Conservation (phyloP, 345 rosid genomes). For the Cardamine occulta region DNA sequence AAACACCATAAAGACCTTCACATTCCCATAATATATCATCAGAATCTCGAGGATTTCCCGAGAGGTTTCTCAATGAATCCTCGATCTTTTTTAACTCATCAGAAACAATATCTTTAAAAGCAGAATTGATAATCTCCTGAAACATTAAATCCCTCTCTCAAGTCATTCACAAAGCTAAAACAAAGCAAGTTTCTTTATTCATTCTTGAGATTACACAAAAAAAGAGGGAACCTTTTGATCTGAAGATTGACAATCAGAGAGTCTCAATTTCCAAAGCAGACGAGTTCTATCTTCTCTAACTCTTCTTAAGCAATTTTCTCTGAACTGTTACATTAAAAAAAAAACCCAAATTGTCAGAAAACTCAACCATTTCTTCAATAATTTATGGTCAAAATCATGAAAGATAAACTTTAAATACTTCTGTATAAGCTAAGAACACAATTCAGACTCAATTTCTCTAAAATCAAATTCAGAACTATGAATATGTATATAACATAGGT, state of each 20-base stretch:
- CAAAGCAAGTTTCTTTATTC: not conserved
- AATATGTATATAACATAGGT: not conserved
- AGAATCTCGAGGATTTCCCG: slow-evolving; percentile 27
- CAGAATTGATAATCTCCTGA: slow-evolving; percentile 64
- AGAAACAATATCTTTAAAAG: slow-evolving; percentile 70
- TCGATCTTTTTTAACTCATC: slow-evolving; percentile 71
- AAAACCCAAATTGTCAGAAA: not conserved
- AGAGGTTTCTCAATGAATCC: slow-evolving; percentile 46
- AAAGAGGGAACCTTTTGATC: slow-evolving; percentile 53
- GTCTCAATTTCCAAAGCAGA: slow-evolving; percentile 80
- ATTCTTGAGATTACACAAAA: not conserved
- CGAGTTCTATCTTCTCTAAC: slow-evolving; percentile 73
- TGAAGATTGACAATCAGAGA: slow-evolving; percentile 52
- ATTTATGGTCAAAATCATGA: not conserved
- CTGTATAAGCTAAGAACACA: not conserved
- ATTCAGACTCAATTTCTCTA: not conserved
- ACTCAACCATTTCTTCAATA: not conserved
- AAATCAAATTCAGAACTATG: slow-evolving; percentile 5
- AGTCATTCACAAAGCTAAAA: slow-evolving; percentile 9
- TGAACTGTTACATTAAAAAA: slow-evolving; percentile 34
- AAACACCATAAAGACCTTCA: slow-evolving; percentile 64
- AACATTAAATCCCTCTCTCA: slow-evolving; percentile 10
- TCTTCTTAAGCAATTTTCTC: slow-evolving; percentile 77
- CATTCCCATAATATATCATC: slow-evolving; percentile 85
- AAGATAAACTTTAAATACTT: not conserved